Base-by-base conservation (phyloP, 352 stramenopile genomes). In the Poterioochromonas sp. region DNA sequence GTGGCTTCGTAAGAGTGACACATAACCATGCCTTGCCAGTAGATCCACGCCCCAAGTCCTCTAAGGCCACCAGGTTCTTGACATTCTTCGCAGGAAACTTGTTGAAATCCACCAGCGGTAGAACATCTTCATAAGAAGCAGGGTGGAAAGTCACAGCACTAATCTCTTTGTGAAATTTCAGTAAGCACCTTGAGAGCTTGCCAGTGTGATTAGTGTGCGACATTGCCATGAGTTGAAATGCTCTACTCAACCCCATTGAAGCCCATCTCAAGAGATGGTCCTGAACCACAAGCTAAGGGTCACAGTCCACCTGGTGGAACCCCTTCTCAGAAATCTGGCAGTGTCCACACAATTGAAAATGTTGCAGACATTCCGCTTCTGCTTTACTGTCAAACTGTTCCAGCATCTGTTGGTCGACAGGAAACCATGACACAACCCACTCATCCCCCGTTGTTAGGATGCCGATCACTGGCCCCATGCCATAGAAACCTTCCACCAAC, bases 91-190 rank as follows among this genome's bases (percentile, higher is more conserved):
- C 2, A 3, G 62, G 62, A 43, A 34, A 71, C 40, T 37, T 43
- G 34, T 71, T 32, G 40, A 8, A 44, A 43, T 71, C 15, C 5
- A 44, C 34, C 26, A 41, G 12, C 2, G 62, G 8, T 8, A 41
- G 15, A 44, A 71, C 34, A 71, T 8, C 15, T n/a, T 44, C 34
- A 71, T 71, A 43, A 44, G 15, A 37, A 15, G 40, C 39, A 8
- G 62, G 62, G 40, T 71, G 62, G 15, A 37, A 71, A 8, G 62
- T 71, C 40, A 71, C 34, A 41, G 15, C 5, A 32, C 8, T 8
- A 35, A 71, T 71, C 8, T 32, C 62, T 71, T 71, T 71, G 35
- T 71, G 62, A 8, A 71, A 71, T 29, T 71, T 71, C 15, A 71
- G 40, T 29, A 71, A 32, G 26, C 62, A 71, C 40, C 34, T 37